Conservation (phyloP, 441 rosid species). For the Euphorbia celastroides region DNA sequence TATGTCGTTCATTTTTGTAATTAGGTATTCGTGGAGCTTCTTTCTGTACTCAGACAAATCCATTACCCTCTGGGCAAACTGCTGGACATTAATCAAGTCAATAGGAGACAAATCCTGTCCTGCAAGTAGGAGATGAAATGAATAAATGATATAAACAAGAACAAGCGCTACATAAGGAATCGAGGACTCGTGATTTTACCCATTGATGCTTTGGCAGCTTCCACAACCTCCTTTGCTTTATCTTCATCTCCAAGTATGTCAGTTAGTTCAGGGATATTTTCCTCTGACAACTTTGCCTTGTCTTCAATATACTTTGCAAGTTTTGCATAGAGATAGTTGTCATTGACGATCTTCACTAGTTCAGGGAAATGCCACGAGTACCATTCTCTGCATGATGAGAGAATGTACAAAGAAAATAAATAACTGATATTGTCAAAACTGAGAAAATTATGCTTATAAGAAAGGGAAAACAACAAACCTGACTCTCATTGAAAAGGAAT, state of each 20-base stretch:
- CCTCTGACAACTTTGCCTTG: slow-evolving; percentile 78
- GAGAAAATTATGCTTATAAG: neutral
- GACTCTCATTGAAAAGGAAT: slow-evolving; percentile 91
- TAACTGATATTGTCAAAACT: slow-evolving; percentile 9
- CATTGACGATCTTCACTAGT: slow-evolving; percentile 82
- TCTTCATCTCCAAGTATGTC: slow-evolving; percentile 90
- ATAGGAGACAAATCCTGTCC: slow-evolving; percentile 87
- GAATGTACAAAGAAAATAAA: neutral
- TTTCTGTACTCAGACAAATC: slow-evolving; percentile 88
- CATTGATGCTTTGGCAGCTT: slow-evolving; percentile 99
- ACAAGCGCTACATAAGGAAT: neutral
- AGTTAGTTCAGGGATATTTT: slow-evolving; percentile 60
- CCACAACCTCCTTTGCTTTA: slow-evolving; percentile 82
- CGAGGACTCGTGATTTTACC: slow-evolving; percentile 35
- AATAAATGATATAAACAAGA: neutral
- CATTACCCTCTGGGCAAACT: slow-evolving; percentile 82
- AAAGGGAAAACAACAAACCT: slow-evolving; percentile 43
- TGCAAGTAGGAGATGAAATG: slow-evolving; percentile 23
- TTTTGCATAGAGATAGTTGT: slow-evolving; percentile 86
- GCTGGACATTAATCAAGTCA: slow-evolving; percentile 83
- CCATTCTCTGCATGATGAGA: slow-evolving; percentile 71
- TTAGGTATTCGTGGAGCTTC: slow-evolving; percentile 83
- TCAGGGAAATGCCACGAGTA: slow-evolving; percentile 99
- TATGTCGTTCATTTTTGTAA: slow-evolving; percentile 83
- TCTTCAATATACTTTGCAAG: slow-evolving; percentile 81